Evolutionary conservation across 2,329 filamentous ascomycete species (phyloP).

Genomic region (Alternaria atra): DNA sequence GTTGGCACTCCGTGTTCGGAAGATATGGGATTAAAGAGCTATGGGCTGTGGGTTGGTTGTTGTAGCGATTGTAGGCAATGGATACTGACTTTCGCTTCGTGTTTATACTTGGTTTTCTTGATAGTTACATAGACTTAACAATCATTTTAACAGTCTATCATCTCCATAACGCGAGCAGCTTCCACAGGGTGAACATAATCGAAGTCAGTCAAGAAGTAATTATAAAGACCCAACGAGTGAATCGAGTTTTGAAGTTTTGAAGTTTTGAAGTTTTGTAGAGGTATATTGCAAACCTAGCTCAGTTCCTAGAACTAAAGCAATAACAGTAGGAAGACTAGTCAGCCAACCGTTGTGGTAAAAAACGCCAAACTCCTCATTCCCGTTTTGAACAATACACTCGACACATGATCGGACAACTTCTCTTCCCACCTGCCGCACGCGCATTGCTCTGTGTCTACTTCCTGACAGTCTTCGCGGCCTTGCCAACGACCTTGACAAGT

Average conservation of each 20-base stretch:
- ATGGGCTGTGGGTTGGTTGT: not conserved
- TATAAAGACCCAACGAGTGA: too few species aligned
- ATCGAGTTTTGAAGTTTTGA: not conserved
- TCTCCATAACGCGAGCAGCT: not conserved
- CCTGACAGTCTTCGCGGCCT: slow-evolving; percentile 66
- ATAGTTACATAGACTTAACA: not conserved
- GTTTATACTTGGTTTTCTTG: not conserved
- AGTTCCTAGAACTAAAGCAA: slow-evolving; percentile 2
- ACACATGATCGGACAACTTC: slow-evolving; percentile 18
- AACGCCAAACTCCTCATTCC: slow-evolving; percentile 29
- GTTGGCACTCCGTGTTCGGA: not conserved
- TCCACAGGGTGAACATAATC: not conserved
- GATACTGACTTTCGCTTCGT: not conserved
- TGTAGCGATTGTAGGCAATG: not conserved
- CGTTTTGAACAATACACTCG: slow-evolving; percentile 30
- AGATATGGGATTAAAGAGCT: not conserved
- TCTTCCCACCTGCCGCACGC: slow-evolving; percentile 7
- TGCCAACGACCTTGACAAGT: slow-evolving; percentile 66
- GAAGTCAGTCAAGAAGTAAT: not conserved
- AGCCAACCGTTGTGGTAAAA: slow-evolving; percentile 5
- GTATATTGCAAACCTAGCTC: slow-evolving; percentile 5
- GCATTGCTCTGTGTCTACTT: slow-evolving; percentile 47
- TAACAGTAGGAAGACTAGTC: slow-evolving; percentile 5
- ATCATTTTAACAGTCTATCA: not conserved
- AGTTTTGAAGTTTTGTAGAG: not conserved